Base-by-base conservation (phyloP, 306 rosid species). In the Potentilla sterilis region DNA sequence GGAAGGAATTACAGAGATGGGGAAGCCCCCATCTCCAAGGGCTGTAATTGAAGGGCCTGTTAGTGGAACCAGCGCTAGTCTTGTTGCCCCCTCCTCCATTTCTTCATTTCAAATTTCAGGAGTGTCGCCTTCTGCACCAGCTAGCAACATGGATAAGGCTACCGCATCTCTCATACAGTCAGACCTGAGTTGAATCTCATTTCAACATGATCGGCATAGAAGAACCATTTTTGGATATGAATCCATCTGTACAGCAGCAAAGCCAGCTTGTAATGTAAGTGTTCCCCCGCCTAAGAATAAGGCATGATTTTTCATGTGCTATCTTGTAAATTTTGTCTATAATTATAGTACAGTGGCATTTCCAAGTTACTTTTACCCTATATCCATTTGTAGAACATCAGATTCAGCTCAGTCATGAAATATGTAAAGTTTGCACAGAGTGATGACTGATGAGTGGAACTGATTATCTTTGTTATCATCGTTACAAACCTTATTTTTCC, bases 1-100 rank as follows among this genome's bases (percentile, higher is more conserved):
- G 12, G 97, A 93, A 86, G 98, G 97, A 21, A 79, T 88, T 44
- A 55, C 58, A 22, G 88, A 87, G 66, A 86, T 87, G 34, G 89
- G 86, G 66, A 85, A 55, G 64, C 97, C 93, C 13, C 93, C 90
- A 3, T 69, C 83, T 0, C 93, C 89, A 15, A 89, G 83, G 76
- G 85, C 79, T n/a, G 28, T 76, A 18, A 37, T 74, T 1, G 93
- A 86, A 67, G 83, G 76, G 66, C 66, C 85, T 52, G 77, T 57
- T 16, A 32, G 76, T 51, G 87, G 83, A 77, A 84, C 80, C 15
- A 78, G 85, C 79, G 81, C 90, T 55, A 69, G 82, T 57, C 7
- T 74, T 1, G 83, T 79, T 16, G 80, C 78, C 7, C 79, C 73
- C 0, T 86, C 90, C 7, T 83, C 92, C 0, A 73, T 82, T 77